These are phyloP conservation scores for Populus trichocarpa DNA, from an alignment of 441 rosid species.

Conservation along the genomic window DNA sequence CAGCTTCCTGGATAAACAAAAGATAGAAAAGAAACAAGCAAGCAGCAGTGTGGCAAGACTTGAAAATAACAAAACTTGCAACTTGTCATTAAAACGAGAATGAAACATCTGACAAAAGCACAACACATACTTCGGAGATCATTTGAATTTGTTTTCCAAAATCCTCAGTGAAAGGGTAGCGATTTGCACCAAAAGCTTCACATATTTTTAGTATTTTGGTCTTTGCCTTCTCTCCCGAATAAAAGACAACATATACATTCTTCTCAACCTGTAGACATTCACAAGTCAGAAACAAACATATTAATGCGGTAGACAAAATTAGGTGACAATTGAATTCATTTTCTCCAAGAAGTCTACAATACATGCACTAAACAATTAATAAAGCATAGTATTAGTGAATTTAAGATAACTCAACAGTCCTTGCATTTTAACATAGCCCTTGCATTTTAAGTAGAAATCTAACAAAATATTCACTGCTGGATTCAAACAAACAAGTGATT, in stretches of 20 bases:
- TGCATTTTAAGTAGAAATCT: not conserved
- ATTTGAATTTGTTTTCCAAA: conserved; percentile 60
- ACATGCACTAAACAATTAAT: not conserved
- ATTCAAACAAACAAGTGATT: not conserved
- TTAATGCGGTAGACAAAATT: conserved; percentile 9
- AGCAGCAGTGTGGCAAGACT: not conserved
- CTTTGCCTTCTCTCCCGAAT: conserved; percentile 84
- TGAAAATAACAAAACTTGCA: conserved; percentile 4
- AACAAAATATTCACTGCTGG: not conserved
- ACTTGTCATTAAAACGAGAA: not conserved
- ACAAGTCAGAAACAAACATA: conserved; percentile 21
- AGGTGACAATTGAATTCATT: not conserved
- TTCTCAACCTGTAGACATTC: conserved; percentile 62
- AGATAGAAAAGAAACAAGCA: not conserved
- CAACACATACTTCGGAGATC: conserved; percentile 51
- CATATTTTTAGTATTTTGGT: conserved; percentile 82
- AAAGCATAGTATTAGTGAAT: not conserved
- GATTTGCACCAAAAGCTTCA: conserved; percentile 96
- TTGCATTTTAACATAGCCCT: not conserved
- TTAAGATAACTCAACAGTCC: not conserved
- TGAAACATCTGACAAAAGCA: not conserved
- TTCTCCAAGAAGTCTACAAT: conserved; percentile 4
- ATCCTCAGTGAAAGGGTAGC: conserved; percentile 82
- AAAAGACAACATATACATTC: conserved; percentile 78
- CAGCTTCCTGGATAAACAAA: not conserved